phyloP scores from a whole-genome alignment of 2,329 filamentous ascomycete species.

The Aphanocladium album region DNA sequence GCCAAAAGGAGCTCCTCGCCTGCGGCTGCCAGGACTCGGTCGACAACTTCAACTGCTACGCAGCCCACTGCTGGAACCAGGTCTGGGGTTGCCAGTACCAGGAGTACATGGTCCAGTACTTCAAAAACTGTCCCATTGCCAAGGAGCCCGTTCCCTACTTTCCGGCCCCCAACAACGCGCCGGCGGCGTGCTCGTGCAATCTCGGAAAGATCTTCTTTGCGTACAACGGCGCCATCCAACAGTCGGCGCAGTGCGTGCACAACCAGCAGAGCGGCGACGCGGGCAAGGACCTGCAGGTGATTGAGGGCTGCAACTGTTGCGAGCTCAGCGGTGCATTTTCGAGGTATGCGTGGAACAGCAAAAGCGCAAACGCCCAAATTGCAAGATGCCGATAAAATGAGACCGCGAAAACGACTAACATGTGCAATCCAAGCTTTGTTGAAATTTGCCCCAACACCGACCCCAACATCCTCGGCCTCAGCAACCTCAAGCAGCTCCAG shows the following conservation, averaged over 20 bases:
- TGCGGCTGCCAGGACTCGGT: constrained; percentile 23
- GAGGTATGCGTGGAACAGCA: constrained; percentile 20
- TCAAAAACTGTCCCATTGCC: constrained; percentile 25
- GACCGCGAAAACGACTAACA: too few relatives aligned
- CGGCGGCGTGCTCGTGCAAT: constrained; percentile 32
- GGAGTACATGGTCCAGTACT: constrained; percentile 30
- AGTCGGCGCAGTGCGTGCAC: constrained; percentile 16
- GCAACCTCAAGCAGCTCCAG: constrained; percentile 15
- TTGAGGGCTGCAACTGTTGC: constrained; percentile 30
- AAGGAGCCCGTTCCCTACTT: constrained; percentile 33
- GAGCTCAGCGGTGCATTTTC: constrained; percentile 30
- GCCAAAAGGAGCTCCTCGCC: constrained; percentile 12
- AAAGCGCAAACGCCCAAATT: too few relatives aligned
- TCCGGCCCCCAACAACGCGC: constrained; percentile 28
- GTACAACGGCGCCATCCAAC: constrained; percentile 16
- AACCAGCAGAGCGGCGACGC: constrained; percentile 20
- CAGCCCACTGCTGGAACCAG: constrained; percentile 33
- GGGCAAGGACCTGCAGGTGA: constrained; percentile 16
- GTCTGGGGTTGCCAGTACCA: constrained; percentile 36
- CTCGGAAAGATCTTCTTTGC: constrained; percentile 26
- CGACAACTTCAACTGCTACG: constrained; percentile 31
- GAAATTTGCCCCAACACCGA: constrained; percentile 29
- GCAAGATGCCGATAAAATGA: too few relatives aligned
- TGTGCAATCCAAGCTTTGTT: constrained; percentile 19
- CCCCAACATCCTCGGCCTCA: constrained; percentile 19